These are phyloP conservation scores for Xerocomus cyaneibrunnescens DNA, from an alignment of 1,284 basidiomycete genomes.

Conservation along the genomic window DNA sequence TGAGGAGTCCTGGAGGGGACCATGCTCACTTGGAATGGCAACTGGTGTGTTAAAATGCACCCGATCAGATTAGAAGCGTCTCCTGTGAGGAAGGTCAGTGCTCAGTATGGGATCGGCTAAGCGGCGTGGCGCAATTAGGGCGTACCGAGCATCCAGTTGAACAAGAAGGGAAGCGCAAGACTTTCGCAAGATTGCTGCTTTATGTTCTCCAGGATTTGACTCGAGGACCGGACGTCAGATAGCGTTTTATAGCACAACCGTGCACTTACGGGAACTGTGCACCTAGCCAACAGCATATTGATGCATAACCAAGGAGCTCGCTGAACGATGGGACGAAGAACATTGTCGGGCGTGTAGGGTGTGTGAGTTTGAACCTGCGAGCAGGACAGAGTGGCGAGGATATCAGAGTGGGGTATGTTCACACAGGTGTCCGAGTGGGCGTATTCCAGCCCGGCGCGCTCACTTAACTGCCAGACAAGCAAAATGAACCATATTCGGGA, in stretches of 20 bases:
- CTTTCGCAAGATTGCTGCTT: slow-evolving; percentile 77
- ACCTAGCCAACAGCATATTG: slow-evolving; percentile 86
- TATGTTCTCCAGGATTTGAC: slow-evolving; percentile 83
- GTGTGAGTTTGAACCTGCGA: background rate
- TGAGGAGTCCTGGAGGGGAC: slow-evolving; percentile 1
- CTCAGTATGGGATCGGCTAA: background rate
- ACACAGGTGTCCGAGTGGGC: slow-evolving; percentile 9
- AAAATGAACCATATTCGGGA: too few species aligned
- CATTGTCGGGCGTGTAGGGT: slow-evolving; percentile 15
- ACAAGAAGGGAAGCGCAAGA: slow-evolving; percentile 85
- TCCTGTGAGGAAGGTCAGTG: slow-evolving; percentile 46
- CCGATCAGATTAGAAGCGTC: slow-evolving; percentile 89
- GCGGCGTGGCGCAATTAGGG: slow-evolving; percentile 11
- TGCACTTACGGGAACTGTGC: slow-evolving; percentile 87
- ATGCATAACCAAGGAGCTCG: slow-evolving; percentile 67
- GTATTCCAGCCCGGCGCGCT: background rate
- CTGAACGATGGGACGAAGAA: slow-evolving; percentile 35
- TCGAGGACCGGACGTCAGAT: slow-evolving; percentile 28
- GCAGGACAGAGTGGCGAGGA: background rate
- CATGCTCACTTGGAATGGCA: slow-evolving; percentile 84
- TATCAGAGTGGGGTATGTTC: slow-evolving; percentile 15
- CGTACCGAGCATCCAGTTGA: slow-evolving; percentile 87
- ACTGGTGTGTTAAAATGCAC: slow-evolving; percentile 86
- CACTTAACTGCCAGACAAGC: background rate
- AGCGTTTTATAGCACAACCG: slow-evolving; percentile 1